These are phyloP conservation scores for Cochliopodium minus DNA, from an alignment of 208 protist species.

Conservation along the genomic window DNA sequence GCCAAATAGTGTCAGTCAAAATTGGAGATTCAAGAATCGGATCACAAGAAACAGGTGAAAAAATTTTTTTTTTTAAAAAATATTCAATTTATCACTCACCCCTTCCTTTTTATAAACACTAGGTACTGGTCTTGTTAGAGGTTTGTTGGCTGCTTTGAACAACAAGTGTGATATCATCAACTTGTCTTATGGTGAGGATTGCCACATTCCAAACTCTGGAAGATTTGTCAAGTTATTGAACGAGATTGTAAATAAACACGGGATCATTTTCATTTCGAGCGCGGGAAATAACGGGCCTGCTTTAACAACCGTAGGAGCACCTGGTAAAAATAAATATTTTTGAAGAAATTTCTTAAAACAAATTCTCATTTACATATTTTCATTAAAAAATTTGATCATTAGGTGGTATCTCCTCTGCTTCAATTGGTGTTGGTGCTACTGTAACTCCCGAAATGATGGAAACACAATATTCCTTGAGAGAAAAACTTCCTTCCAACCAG, in stretches of 20 bases:
- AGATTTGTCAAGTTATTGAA: slow-evolving; percentile 13
- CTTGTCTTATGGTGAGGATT: slow-evolving; percentile 35
- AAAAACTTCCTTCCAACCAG: not conserved
- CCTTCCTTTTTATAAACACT: too few relatives aligned
- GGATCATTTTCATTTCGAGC: not conserved
- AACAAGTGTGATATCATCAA: slow-evolving; percentile 35
- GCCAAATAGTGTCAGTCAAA: slow-evolving; percentile 34
- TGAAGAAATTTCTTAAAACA: too few relatives aligned
- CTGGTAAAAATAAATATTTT: too few relatives aligned
- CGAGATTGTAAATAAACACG: not conserved
- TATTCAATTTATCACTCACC: not conserved
- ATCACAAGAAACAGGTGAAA: slow-evolving; percentile 23
- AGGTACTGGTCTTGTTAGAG: slow-evolving; percentile 27
- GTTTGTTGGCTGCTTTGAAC: slow-evolving; percentile 13
- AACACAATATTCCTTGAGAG: not conserved
- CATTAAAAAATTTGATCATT: too few relatives aligned
- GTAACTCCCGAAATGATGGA: not conserved
- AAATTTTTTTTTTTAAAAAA: too few relatives aligned
- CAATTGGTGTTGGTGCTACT: not conserved
- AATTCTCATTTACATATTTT: too few relatives aligned
- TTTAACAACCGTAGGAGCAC: not conserved
- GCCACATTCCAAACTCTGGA: slow-evolving; percentile 18
- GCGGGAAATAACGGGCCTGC: not conserved
- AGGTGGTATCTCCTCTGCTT: too few relatives aligned
- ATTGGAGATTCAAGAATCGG: slow-evolving; percentile 38